Evolutionary conservation across 257 asterid genomes (phyloP), one percentile per base, ranked within the genome.

Genomic region (Galeopsis tetrahit): DNA sequence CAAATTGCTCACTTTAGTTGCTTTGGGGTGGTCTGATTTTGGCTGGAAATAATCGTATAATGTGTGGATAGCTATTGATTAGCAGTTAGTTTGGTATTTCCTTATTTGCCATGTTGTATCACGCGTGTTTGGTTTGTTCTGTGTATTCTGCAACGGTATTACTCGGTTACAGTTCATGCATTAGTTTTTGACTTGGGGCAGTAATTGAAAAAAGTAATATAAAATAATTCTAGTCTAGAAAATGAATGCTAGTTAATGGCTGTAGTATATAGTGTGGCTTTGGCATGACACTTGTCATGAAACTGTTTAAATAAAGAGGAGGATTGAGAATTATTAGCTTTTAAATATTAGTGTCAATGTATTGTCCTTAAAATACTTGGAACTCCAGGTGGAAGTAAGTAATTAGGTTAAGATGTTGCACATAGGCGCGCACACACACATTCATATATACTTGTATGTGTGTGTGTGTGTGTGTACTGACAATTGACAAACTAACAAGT

Each of bases 21-120:
- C 69, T 43, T 43, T 53, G 51, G 55, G 21, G 11, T 48, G 64
- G 68, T 65, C 28, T 62, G 55, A 32, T 64, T 61, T 65, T 80
- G 61, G 46, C 35, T 21, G 68, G 40, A 72, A 34, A 44, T 67
- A 52, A 44, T 59, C 68, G 2, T 31, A 5, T 17, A 11, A 3
- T 14, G 31, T 35, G 11, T 52, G 10, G 56, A 55, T 34, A 51
- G 17, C 68, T 36, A 69, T 76, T 63, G 44, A 69, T 53, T 21
- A 56, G 11, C 72, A 38, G 42, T 63, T 55, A 65, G 40, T 73
- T 63, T 36, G 66, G 75, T 69, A 15, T 55, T 40, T 49, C 34
- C 3, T 39, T 49, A 34, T 58, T 6, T 59, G 31, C 34, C 34
- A 17, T 68, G 75, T 63, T 55, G 31, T 38, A 8, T 71, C 63